Percentiles rank a stretch among this genome's conserved stretches.
Evolutionary conservation across 2,329 filamentous ascomycete genomes (phyloP).

Genomic region (Fusarium guadeloupense): DNA sequence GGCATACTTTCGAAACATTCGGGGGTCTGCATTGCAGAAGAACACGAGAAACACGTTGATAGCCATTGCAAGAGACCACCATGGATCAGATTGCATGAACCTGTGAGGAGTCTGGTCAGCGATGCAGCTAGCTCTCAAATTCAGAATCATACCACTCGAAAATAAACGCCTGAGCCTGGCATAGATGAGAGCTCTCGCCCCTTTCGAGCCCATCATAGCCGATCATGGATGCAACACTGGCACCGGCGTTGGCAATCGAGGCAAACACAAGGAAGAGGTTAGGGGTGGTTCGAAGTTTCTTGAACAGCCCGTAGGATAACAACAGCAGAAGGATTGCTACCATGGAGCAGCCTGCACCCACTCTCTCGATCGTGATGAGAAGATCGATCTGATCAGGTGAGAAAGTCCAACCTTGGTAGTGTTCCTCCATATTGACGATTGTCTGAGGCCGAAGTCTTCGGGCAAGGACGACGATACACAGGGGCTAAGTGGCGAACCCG

Average conservation of each 20-base stretch:
- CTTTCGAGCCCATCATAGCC: slow-evolving; percentile 70
- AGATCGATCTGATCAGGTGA: slow-evolving; percentile 51
- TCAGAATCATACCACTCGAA: slow-evolving; percentile 66
- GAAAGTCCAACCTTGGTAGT: slow-evolving; percentile 37
- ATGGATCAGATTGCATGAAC: slow-evolving; percentile 79
- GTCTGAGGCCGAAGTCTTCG: slow-evolving; percentile 2
- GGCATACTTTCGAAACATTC: slow-evolving; percentile 73
- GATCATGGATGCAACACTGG: slow-evolving; percentile 73
- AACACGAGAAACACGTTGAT: slow-evolving; percentile 79
- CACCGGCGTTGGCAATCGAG: slow-evolving; percentile 57
- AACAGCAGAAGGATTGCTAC: slow-evolving; percentile 60
- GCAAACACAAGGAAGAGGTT: slow-evolving; percentile 59
- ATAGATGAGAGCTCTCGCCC: slow-evolving; percentile 66
- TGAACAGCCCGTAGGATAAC: slow-evolving; percentile 59
- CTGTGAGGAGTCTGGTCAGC: slow-evolving; percentile 51
- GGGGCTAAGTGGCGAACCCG: not conserved
- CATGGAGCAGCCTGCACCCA: slow-evolving; percentile 64
- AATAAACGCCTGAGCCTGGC: slow-evolving; percentile 67
- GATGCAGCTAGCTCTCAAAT: not conserved
- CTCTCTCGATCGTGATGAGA: slow-evolving; percentile 62
- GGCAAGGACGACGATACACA: not conserved
- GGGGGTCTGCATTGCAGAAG: slow-evolving; percentile 64
- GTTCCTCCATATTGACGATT: slow-evolving; percentile 26
- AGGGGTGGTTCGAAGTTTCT: slow-evolving; percentile 63
- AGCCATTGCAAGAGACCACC: slow-evolving; percentile 85